Evolutionary conservation across 2,329 filamentous ascomycete species (phyloP).

Genomic region (Thielaviopsis ethacetica): DNA sequence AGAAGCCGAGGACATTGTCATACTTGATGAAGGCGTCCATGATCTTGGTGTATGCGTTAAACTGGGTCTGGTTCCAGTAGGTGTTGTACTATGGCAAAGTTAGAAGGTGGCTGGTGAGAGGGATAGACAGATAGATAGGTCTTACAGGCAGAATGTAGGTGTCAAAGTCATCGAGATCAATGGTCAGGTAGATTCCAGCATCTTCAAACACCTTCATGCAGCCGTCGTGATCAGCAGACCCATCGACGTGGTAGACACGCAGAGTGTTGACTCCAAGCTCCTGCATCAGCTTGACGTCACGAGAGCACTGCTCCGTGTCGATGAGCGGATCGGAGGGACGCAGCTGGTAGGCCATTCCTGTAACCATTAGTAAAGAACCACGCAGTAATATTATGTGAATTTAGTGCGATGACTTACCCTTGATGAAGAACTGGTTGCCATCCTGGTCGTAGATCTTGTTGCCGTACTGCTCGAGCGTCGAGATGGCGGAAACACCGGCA

Average conservation of each 20-base stretch:
- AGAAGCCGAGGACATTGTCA: conserved; percentile 69
- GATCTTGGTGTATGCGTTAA: conserved; percentile 49
- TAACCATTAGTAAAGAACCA: not conserved
- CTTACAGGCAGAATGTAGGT: conserved; percentile 50
- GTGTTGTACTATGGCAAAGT: conserved; percentile 31
- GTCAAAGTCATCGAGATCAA: conserved; percentile 64
- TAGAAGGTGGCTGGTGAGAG: conserved; percentile 3
- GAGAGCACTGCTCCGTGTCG: conserved; percentile 57
- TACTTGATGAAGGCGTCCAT: conserved; percentile 64
- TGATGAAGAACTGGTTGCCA: conserved; percentile 70
- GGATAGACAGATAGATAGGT: not conserved
- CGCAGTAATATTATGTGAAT: not conserved
- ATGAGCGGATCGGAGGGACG: conserved; percentile 52
- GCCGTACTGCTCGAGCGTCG: conserved; percentile 41
- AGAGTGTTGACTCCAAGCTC: conserved; percentile 69
- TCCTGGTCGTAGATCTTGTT: conserved; percentile 76
- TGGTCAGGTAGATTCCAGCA: conserved; percentile 67
- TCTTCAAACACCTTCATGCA: conserved; percentile 72
- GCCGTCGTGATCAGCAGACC: conserved; percentile 50
- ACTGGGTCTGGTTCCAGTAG: conserved; percentile 58
- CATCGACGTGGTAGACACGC: conserved; percentile 76
- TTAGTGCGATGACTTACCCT: conserved; percentile 36
- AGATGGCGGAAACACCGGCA: conserved; percentile 24
- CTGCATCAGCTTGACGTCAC: conserved; percentile 64
- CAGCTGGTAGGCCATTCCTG: conserved; percentile 58